Conservation (phyloP, 1,284 basidiomycete genomes). For the Melampsora larici-populina region DNA sequence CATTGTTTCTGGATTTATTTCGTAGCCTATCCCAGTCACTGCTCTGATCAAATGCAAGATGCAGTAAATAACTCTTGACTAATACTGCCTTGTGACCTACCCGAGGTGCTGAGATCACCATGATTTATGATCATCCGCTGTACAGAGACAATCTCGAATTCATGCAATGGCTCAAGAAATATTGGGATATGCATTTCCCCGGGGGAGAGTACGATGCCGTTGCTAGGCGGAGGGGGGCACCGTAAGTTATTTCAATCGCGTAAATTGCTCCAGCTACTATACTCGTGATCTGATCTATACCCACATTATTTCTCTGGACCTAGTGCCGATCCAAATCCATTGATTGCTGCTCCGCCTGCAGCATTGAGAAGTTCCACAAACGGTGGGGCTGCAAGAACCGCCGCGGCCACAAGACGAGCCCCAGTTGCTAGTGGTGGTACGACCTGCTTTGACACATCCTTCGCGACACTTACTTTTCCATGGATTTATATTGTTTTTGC, state of each 20-base stretch:
- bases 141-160: conserved; percentile 94
- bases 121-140: neutral
- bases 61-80: conserved; percentile 66
- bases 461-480: neutral
- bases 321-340: conserved; percentile 37
- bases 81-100: neutral
- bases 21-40: conserved; percentile 86
- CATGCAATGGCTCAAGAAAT: conserved; percentile 92
- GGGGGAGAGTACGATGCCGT: conserved; percentile 86
- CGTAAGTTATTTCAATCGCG: conserved; percentile 44
- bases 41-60: conserved; percentile 96
- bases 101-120: neutral
- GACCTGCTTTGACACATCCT: neutral
- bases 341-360: conserved; percentile 19
- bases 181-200: conserved; percentile 88
- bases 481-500: neutral
- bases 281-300: neutral
- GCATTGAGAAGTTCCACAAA: conserved; percentile 44
- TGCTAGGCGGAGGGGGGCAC: conserved; percentile 69
- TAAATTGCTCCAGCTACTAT: neutral
- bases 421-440: conserved; percentile 12
- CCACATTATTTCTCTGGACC: neutral
- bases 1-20: neutral
- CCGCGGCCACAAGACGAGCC: conserved; percentile 59
- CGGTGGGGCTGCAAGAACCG: conserved; percentile 44